Base-by-base conservation (phyloP, 2,329 filamentous ascomycete species). In the Lecanosticta acicola region DNA sequence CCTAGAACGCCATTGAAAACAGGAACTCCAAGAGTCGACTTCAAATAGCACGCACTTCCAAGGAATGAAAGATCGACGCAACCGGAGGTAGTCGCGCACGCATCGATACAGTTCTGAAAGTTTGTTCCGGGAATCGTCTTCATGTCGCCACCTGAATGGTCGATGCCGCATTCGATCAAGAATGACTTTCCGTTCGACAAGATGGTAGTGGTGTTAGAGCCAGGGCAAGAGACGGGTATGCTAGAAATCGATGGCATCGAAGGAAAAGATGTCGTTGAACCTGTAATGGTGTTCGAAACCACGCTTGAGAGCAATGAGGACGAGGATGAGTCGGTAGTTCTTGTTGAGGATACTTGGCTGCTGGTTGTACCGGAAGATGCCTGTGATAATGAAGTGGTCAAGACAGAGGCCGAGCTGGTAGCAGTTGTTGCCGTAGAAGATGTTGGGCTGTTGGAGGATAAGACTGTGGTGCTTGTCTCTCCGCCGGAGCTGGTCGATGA, bases 1-100 rank as follows among this genome's bases (percentile, higher is more conserved):
- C 61, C 62, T 45, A 45, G 51, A 36, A 65, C 50, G 8, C 38
- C 45, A 32, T 54, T 53, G 24, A 50, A 50, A 13, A 58, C 32
- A 4, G 51, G 38, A 14, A 42, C 33, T 5, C 58, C 60, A 11
- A 64, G 35, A 4, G 40, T 48, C n/a, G 45, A 56, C 59, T 65
- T 65, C 46, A 64, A 43, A 43, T 64, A 62, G 46, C 59, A 63
- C n/a, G 59, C 60, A 14, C 49, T 38, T 1, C 62, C 63, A 4
- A 56, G 58, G 5, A 62, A 48, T 8, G 56, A 57, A 19, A 66
- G 58, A 32, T 66, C 60, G 10, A 66, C 57, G 49, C 64, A 66
- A 16, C 58, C 58, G 3, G 51, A 17, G 0, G 51, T 61, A 17
- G 45, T 50, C 14, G 59, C 60, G 43, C 63, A 66, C 14, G 54